Conservation (phyloP, 2,329 filamentous ascomycete species). For the Phyllosticta citribraziliensis region DNA sequence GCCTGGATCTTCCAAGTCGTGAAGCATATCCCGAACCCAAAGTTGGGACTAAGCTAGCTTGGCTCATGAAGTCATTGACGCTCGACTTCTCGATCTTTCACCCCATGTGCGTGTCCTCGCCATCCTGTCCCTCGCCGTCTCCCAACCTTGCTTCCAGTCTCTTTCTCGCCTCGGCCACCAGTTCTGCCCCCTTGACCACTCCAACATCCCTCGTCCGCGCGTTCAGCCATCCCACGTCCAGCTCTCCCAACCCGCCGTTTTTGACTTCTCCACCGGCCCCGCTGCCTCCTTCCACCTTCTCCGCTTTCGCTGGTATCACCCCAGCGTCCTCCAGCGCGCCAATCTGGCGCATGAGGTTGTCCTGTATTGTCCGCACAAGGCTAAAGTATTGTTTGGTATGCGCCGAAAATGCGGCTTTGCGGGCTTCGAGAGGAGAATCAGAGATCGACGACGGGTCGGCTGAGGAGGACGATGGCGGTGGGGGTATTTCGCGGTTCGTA, state of each 20-base stretch:
- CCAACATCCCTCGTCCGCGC: slow-evolving; percentile 74
- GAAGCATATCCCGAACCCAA: neutral
- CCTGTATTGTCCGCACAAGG: neutral
- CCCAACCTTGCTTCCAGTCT: slow-evolving; percentile 38
- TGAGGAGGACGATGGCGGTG: slow-evolving; percentile 34
- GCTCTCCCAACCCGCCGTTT: slow-evolving; percentile 40
- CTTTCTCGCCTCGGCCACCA: slow-evolving; percentile 55
- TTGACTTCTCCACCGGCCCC: slow-evolving; percentile 19
- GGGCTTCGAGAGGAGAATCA: slow-evolving; percentile 21
- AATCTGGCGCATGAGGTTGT: slow-evolving; percentile 38
- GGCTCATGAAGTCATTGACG: neutral
- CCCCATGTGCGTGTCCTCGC: neutral
- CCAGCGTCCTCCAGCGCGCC: slow-evolving; percentile 73
- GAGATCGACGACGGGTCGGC: slow-evolving; percentile 8
- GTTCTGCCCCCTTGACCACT: slow-evolving; percentile 71
- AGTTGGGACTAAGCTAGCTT: neutral
- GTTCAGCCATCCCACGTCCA: slow-evolving; percentile 87
- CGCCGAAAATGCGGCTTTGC: slow-evolving; percentile 4
- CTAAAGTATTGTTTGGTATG: slow-evolving; percentile 1
- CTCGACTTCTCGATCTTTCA: neutral
- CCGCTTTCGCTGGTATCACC: slow-evolving; percentile 49
- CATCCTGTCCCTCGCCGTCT: slow-evolving; percentile 1
- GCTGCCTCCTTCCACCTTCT: slow-evolving; percentile 11
- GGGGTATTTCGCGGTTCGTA: slow-evolving; percentile 31
- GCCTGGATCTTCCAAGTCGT: too few relatives aligned